A percentile compares a stretch with the other conserved stretches of the same genome.
Evolutionary conservation across 139 green algal species (phyloP).

Genomic region (Gonium pectorale): DNA sequence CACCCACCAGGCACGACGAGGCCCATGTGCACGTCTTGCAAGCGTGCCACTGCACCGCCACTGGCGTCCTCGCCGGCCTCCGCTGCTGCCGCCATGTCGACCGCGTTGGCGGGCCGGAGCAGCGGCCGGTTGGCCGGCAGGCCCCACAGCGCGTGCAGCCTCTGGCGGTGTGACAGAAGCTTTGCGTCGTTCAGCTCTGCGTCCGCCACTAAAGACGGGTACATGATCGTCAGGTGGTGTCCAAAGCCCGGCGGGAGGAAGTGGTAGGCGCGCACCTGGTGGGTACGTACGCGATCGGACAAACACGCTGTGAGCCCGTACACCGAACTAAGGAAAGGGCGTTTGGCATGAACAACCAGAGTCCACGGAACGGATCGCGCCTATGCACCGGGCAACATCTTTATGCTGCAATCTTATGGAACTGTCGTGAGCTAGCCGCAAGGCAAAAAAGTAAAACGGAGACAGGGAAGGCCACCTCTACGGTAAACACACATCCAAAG

Average conservation of each 20-base stretch:
- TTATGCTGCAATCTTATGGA: no score
- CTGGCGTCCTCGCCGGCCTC: not conserved
- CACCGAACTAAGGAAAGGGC: no score
- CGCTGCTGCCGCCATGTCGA: constrained; percentile 26
- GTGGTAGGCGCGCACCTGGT: constrained; percentile 56
- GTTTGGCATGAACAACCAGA: no score
- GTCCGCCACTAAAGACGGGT: constrained; percentile 51
- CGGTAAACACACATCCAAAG: no score
- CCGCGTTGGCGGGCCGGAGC: constrained; percentile 75
- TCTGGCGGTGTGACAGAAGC: constrained; percentile 32
- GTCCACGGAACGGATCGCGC: no score
- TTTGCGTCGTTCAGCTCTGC: constrained; percentile 57
- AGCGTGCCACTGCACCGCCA: constrained; percentile 23
- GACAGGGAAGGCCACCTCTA: no score
- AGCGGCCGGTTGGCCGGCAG: constrained; percentile 82
- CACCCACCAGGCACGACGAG: constrained; percentile 57
- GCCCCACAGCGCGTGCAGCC: constrained; percentile 74
- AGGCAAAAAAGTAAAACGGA: no score
- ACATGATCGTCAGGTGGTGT: constrained; percentile 69
- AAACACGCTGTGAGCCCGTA: no score
- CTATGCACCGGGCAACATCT: no score
- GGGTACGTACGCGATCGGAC: no score
- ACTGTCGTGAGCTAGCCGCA: no score
- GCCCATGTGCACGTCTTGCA: constrained; percentile 83
- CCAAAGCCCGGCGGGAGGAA: constrained; percentile 46